Evolutionary conservation across 2,329 filamentous ascomycete genomes (phyloP).

Genomic region (Talaromyces atroroseus): DNA sequence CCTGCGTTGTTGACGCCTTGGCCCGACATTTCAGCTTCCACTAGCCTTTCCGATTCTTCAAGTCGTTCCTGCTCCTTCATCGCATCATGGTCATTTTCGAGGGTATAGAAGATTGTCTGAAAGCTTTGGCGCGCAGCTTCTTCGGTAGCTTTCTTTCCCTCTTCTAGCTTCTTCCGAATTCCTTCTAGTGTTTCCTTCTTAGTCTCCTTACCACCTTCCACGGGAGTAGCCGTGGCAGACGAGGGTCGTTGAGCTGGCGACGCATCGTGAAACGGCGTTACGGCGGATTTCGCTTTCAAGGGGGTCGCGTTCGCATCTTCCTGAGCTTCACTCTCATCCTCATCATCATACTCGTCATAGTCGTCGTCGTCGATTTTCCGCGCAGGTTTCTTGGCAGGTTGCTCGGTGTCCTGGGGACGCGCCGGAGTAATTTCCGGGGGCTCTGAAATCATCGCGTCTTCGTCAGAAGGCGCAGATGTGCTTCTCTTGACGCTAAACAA

Average conservation of each 20-base stretch:
- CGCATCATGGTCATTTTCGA: slow-evolving; percentile 90
- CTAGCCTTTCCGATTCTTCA: slow-evolving; percentile 91
- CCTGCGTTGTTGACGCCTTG: slow-evolving; percentile 48
- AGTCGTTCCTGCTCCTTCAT: slow-evolving; percentile 97
- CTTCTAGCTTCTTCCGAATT: slow-evolving; percentile 86
- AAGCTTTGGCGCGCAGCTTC: slow-evolving; percentile 86
- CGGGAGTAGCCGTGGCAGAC: slow-evolving; percentile 58
- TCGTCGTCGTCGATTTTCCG: slow-evolving; percentile 75
- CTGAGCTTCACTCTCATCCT: slow-evolving; percentile 51
- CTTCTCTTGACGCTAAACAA: slow-evolving; percentile 57
- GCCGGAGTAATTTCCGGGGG: slow-evolving; percentile 22
- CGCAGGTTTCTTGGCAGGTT: slow-evolving; percentile 52
- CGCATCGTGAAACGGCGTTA: slow-evolving; percentile 53
- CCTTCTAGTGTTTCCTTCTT: slow-evolving; percentile 70
- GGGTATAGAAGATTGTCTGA: slow-evolving; percentile 87
- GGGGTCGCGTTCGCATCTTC: slow-evolving; percentile 38
- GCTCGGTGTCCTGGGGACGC: slow-evolving; percentile 47
- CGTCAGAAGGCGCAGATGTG: slow-evolving; percentile 26
- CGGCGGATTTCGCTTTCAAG: slow-evolving; percentile 47
- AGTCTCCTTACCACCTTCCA: slow-evolving; percentile 52
- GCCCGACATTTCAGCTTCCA: slow-evolving; percentile 87
- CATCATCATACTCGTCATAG: slow-evolving; percentile 62
- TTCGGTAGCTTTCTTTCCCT: slow-evolving; percentile 84
- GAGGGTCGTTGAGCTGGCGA: slow-evolving; percentile 65
- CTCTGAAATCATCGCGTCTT: slow-evolving; percentile 47